Percentiles rank a stretch among this genome's conserved stretches.
phyloP scores from a whole-genome alignment of 75 land plant genomes.

The Adiantum capillusveneris region DNA sequence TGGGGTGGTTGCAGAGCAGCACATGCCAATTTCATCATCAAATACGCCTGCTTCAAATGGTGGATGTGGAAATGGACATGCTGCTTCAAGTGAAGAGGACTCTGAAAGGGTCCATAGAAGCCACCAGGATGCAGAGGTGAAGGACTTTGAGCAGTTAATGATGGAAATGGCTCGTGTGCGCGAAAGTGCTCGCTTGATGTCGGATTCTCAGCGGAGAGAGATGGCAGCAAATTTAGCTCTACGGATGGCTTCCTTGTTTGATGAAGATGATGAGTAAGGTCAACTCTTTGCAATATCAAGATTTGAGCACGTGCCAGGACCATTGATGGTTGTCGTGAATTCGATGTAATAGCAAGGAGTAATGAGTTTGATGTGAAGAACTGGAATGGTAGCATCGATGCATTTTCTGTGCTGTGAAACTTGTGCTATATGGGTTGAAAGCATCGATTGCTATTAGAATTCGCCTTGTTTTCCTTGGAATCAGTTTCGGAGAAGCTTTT shows the following conservation, averaged over 20 bases:
- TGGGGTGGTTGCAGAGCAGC: background rate
- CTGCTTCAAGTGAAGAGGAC: background rate
- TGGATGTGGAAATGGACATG: slow-evolving; percentile 1
- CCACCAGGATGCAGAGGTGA: slow-evolving; percentile 6
- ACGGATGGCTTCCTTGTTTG: slow-evolving; percentile 91
- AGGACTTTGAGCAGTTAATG: slow-evolving; percentile 85
- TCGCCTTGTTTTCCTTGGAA: too few species aligned
- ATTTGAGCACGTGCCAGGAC: too few species aligned
- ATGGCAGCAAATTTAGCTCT: slow-evolving; percentile 85
- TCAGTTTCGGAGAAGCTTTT: too few species aligned
- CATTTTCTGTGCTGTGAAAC: too few species aligned
- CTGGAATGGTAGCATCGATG: too few species aligned
- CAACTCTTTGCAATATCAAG: too few species aligned
- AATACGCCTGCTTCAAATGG: slow-evolving; percentile 1
- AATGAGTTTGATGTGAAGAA: too few species aligned
- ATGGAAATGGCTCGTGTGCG: slow-evolving; percentile 73
- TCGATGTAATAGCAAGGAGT: too few species aligned
- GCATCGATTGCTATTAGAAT: too few species aligned
- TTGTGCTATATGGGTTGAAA: too few species aligned
- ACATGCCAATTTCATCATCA: background rate
- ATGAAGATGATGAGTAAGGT: slow-evolving; percentile 56
- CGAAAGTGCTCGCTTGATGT: slow-evolving; percentile 72
- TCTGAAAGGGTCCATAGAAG: background rate
- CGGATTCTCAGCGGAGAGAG: slow-evolving; percentile 83
- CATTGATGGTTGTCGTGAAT: too few species aligned